phyloP scores from a whole-genome alignment of 2,329 filamentous ascomycete genomes.

The Fusarium nematophilum region DNA sequence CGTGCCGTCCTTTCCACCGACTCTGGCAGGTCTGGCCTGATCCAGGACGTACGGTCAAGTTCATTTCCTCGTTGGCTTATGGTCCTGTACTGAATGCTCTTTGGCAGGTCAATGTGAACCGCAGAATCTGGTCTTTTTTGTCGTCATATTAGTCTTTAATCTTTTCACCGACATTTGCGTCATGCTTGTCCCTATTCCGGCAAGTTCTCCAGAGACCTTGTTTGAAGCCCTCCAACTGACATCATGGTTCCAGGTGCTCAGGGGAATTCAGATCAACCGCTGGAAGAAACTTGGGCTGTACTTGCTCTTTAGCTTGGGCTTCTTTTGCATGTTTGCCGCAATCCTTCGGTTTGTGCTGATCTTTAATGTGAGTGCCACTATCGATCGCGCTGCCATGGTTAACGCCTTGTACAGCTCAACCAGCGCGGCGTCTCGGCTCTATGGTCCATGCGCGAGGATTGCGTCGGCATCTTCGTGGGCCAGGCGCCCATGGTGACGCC shows the following conservation, averaged over 20 bases:
- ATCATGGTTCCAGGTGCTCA: conserved; percentile 38
- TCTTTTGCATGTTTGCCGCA: conserved; percentile 49
- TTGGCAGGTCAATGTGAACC: conserved; percentile 44
- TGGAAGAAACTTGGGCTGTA: conserved; percentile 46
- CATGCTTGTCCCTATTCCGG: conserved; percentile 50
- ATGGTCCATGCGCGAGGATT: conserved; percentile 54
- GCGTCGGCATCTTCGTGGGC: conserved; percentile 52
- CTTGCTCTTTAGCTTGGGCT: conserved; percentile 47
- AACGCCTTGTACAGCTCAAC: conserved; percentile 8
- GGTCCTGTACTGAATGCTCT: not conserved
- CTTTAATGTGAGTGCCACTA: conserved; percentile 39
- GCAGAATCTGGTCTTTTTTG: conserved; percentile 47
- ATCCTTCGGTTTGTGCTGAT: conserved; percentile 45
- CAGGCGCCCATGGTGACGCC: conserved; percentile 51
- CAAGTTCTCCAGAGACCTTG: conserved; percentile 1
- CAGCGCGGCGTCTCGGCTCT: conserved; percentile 44
- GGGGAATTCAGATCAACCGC: conserved; percentile 43
- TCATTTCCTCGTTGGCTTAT: not conserved
- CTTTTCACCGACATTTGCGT: conserved; percentile 50
- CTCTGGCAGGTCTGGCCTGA: conserved; percentile 53
- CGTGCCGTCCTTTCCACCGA: conserved; percentile 49
- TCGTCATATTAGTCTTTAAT: conserved; percentile 49
- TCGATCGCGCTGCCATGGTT: not conserved
- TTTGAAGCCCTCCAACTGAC: not conserved
- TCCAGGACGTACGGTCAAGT: conserved; percentile 52